Evolutionary conservation across 176 grass and related monocot species (phyloP).

Genomic region (Phoenix dactylifera): DNA sequence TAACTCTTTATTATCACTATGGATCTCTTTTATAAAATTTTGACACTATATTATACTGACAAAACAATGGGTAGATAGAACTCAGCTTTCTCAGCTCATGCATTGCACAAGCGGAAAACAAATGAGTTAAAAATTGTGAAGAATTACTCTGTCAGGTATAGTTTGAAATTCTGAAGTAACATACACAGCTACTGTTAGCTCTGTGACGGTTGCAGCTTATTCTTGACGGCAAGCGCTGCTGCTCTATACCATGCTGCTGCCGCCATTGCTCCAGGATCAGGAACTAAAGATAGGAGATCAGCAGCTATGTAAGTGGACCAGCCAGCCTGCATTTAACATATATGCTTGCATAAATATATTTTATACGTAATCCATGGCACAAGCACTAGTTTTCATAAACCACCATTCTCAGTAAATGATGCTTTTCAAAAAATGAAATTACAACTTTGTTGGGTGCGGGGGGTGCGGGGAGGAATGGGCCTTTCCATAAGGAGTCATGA

Average conservation of each 20-base stretch:
- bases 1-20: too few relatives aligned
- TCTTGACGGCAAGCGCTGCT: constrained; percentile 47
- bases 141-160: constrained; percentile 1
- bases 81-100: constrained; percentile 15
- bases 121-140: constrained; percentile 16
- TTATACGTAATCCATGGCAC: too few relatives aligned
- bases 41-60: too few relatives aligned
- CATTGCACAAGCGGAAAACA: constrained; percentile 18
- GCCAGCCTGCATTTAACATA: constrained; percentile 56
- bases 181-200: constrained; percentile 15
- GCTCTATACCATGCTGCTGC: constrained; percentile 77
- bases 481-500: too few relatives aligned
- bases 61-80: neutral
- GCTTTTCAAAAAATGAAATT: too few relatives aligned
- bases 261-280: constrained; percentile 93
- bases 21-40: too few relatives aligned
- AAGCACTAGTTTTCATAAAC: too few relatives aligned
- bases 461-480: too few relatives aligned
- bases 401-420: too few relatives aligned
- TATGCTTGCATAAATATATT: too few relatives aligned
- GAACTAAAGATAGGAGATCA: constrained; percentile 50
- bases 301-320: constrained; percentile 71
- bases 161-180: neutral
- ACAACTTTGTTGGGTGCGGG: too few relatives aligned
- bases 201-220: constrained; percentile 32